Base-by-base conservation (phyloP, 805 yeast species). In the Myxozyma sirexii region DNA sequence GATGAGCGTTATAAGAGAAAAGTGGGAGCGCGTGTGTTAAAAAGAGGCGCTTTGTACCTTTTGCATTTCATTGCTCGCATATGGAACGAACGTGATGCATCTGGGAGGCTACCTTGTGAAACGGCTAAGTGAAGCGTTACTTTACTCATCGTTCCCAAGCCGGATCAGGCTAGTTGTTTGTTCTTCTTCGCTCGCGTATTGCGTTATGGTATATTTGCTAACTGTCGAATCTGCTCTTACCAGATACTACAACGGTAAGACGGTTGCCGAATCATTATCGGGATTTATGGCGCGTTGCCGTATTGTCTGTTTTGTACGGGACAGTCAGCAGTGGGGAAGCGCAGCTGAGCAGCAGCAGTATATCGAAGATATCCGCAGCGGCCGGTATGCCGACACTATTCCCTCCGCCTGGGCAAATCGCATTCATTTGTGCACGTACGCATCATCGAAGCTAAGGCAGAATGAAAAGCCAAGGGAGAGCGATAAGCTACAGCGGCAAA, bases 291-390 rank as follows among this genome's bases (percentile, higher is more conserved):
- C 44, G 15, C 43, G 31, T 10, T 56, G 65, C 54, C 23, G 47
- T 19, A 43, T 62, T n/a, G 61, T 60, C 23, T 62, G 65, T 19
- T 62, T 43, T 27, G 45, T 59, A 3, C 57, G 65, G 1, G 62
- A 61, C 31, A 49, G 21, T 19, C 45, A 35, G 15, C 27, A 50
- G n/a, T 60, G 62, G 61, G 64, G 64, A 2, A 56, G 52, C n/a
- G 57, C 59, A 3, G 41, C 44, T 12, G 59, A 54, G 27, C 65
- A 62, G 47, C 13, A 3, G 3, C 39, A 17, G 38, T 59, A 47
- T 43, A 47, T 62, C 24, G 49, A 39, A 2, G 54, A 39, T 7
- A 60, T 62, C 8, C 27, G 53, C n/a, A 37, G n/a, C 5, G 65
- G 65, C 15, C 17, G 21, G 8, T 8, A 19, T 7, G 27, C 8